These are phyloP conservation scores for Cylindrodendrum hubeiense DNA, from an alignment of 2,329 filamentous ascomycete genomes.

Conservation along the genomic window DNA sequence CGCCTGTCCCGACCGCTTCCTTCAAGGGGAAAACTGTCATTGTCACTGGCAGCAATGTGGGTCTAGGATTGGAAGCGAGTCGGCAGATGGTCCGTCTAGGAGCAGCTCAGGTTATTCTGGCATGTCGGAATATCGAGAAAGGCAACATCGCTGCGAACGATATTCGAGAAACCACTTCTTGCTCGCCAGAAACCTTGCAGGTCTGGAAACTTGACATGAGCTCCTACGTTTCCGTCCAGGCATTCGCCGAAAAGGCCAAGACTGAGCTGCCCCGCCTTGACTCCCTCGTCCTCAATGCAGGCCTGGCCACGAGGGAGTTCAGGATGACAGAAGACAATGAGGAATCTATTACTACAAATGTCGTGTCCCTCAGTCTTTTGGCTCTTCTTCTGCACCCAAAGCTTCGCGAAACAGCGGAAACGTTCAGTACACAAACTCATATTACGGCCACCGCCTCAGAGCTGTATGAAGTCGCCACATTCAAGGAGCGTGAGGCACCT, in stretches of 20 bases:
- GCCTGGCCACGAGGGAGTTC: slow-evolving; percentile 46
- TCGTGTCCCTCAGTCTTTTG: slow-evolving; percentile 65
- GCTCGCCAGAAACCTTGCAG: background rate
- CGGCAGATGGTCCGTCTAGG: background rate
- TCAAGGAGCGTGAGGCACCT: slow-evolving; percentile 42
- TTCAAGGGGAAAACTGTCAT: slow-evolving; percentile 14
- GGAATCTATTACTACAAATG: slow-evolving; percentile 63
- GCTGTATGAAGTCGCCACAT: slow-evolving; percentile 41
- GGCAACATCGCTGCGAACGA: background rate
- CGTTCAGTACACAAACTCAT: slow-evolving; percentile 37
- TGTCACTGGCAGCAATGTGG: slow-evolving; percentile 12
- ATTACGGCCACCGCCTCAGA: slow-evolving; percentile 46
- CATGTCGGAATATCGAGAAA: background rate
- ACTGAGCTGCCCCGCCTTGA: slow-evolving; percentile 57
- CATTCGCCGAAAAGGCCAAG: slow-evolving; percentile 55
- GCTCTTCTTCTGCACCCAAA: slow-evolving; percentile 63
- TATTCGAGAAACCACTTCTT: background rate
- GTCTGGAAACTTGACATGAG: slow-evolving; percentile 11
- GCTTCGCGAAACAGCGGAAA: slow-evolving; percentile 55
- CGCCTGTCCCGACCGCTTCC: slow-evolving; percentile 2
- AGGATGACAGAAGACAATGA: slow-evolving; percentile 61
- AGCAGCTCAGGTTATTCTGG: slow-evolving; percentile 6
- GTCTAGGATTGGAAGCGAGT: slow-evolving; percentile 11
- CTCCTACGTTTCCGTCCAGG: slow-evolving; percentile 57
- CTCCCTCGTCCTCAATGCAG: slow-evolving; percentile 56